phyloP scores from a whole-genome alignment of 2,329 filamentous ascomycete species.

The Fusarium zealandicum region DNA sequence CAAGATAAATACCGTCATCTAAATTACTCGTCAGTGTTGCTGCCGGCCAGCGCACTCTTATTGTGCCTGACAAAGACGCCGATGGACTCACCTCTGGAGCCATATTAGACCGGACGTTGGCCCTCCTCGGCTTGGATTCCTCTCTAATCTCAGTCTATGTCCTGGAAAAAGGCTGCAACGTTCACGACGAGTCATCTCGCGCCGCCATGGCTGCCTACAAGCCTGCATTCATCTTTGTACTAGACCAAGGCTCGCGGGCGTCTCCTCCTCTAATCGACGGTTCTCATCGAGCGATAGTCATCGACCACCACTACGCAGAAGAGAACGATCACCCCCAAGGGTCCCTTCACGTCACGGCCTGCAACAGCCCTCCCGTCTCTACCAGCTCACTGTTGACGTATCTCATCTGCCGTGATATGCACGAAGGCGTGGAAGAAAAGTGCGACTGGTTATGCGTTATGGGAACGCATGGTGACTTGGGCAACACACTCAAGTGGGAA shows the following conservation, averaged over 20 bases:
- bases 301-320: constrained; percentile 69
- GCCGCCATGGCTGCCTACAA: constrained; percentile 56
- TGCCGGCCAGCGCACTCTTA: constrained; percentile 55
- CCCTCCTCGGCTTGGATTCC: constrained; percentile 62
- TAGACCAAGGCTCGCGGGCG: constrained; percentile 69
- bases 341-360: constrained; percentile 65
- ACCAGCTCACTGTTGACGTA: constrained; percentile 71
- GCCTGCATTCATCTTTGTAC: constrained; percentile 66
- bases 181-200: constrained; percentile 63
- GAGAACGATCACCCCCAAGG: constrained; percentile 63
- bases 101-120: constrained; percentile 66
- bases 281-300: constrained; percentile 61
- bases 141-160: constrained; percentile 65
- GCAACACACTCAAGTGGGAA: constrained; percentile 70
- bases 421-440: constrained; percentile 55
- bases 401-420: constrained; percentile 65
- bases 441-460: constrained; percentile 70
- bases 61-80: constrained; percentile 74
- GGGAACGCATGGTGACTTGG: constrained; percentile 72
- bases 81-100: constrained; percentile 71
- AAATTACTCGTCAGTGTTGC: constrained; percentile 4
- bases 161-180: constrained; percentile 63
- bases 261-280: constrained; percentile 60
- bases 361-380: constrained; percentile 69
- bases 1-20: constrained; percentile 3